A percentile compares a stretch with the other conserved stretches of the same genome.
These are phyloP conservation scores for Nannochloropsis oceanica DNA, from an alignment of 108 stramenopile species.

Conservation along the genomic window DNA sequence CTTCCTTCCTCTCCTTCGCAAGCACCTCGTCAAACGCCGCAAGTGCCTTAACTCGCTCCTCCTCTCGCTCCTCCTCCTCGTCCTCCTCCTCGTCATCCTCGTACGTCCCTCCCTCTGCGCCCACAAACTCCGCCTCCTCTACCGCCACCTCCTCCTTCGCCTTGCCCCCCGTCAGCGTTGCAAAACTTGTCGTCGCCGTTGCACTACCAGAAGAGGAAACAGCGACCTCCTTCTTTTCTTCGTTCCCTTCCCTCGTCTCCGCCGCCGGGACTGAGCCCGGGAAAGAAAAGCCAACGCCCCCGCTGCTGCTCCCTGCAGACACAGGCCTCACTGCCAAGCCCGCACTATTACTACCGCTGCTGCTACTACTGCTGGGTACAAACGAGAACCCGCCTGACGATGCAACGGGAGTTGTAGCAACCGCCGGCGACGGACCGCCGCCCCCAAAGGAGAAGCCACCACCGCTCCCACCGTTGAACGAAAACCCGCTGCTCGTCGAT, in stretches of 20 bases:
- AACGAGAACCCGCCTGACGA: too few relatives aligned
- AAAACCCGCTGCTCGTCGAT: too few relatives aligned
- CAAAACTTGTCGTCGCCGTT: not conserved
- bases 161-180: not conserved
- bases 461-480: not conserved
- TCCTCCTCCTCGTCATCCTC: not conserved
- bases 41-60: not conserved
- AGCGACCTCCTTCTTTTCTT: not conserved
- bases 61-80: not conserved
- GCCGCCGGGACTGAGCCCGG: not conserved
- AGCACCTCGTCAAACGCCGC: not conserved
- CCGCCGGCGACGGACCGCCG: too few relatives aligned
- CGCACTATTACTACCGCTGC: too few relatives aligned
- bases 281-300: too few relatives aligned
- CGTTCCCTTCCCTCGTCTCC: not conserved
- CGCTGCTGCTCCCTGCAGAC: too few relatives aligned
- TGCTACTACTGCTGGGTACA: too few relatives aligned
- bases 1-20: not conserved
- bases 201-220: too few relatives aligned
- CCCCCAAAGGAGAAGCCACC: not conserved
- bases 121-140: not conserved
- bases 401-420: too few relatives aligned
- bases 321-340: too few relatives aligned
- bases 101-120: not conserved
- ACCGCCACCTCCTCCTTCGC: not conserved